Evolutionary conservation across 1,139 yeast species (phyloP), one percentile per base, ranked within the genome.

Genomic region (Pneumocystis canis): DNA sequence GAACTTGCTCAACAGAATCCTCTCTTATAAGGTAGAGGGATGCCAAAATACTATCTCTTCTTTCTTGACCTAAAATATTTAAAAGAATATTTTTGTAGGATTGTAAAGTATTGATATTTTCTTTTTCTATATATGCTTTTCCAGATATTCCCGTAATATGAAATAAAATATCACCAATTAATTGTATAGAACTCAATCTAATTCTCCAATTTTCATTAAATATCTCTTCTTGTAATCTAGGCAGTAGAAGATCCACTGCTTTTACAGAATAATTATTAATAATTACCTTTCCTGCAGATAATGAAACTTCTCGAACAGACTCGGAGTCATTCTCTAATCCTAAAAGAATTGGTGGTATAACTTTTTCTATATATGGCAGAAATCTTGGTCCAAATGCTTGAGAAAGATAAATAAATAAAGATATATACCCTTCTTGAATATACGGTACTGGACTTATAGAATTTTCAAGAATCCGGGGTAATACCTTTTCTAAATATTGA

Each of bases 111-210:
- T 77, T 73, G 56, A 82, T 81, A 57, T 76, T 73, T 65, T 82
- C 83, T 16, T n/a, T n/a, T n/a, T 71, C 75, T 37, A 61, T 20
- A 58, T 63, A 57, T 18, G 65, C 60, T 61, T 78, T 83, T 67
- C 85, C 84, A 60, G 87, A 81, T 68, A 90, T 84, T 74, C 98
- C 98, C 60, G 96, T 87, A 69, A 92, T 85, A 77, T 92, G 96
- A 84, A 87, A 90, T 69, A 94, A 79, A 71, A 94, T 79, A 70
- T 94, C 98, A 69, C 98, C 98, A n/a, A 96, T 85, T 70, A 94
- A 87, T 75, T 90, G 97, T 62, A 92, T 95, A 47, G 97, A 89
- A 1, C 96, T 87, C 66, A 90, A 79, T 74, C 99, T 84, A 71
- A 94, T 92, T 73, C 97, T 84, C 75, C 88, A 83, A 70, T 84